phyloP scores from a whole-genome alignment of 805 yeast species.

The Grigorovia humatica region DNA sequence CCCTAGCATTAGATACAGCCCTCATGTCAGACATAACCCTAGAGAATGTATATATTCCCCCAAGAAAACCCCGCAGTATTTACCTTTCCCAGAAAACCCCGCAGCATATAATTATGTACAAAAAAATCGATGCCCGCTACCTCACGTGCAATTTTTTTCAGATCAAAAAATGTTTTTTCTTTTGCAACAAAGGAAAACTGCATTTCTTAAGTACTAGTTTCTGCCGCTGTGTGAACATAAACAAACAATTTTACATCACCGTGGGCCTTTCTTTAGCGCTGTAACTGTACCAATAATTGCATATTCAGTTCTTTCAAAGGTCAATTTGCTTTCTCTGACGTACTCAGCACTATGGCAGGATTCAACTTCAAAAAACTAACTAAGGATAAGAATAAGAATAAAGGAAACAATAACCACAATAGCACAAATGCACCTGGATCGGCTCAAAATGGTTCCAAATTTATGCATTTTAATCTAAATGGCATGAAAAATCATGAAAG shows the following conservation, averaged over 20 bases:
- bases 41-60: no score
- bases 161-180: neutral
- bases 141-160: neutral
- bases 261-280: no score
- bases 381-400: conserved; percentile 20
- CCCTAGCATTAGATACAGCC: no score
- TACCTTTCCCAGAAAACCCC: neutral
- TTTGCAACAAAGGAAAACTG: neutral
- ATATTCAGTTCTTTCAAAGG: neutral
- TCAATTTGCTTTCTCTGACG: neutral
- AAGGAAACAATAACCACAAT: conserved; percentile 1
- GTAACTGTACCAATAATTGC: no score
- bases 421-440: conserved; percentile 2
- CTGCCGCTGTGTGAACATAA: no score
- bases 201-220: neutral
- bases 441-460: conserved; percentile 9
- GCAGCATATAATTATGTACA: neutral
- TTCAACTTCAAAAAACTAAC: conserved; percentile 45
- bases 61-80: neutral
- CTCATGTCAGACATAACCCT: no score
- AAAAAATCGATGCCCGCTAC: neutral
- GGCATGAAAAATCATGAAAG: neutral
- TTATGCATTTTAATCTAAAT: conserved; percentile 4
- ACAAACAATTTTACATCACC: no score
- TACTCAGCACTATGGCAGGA: conserved; percentile 36